These are phyloP conservation scores for Brassica carinata DNA, from an alignment of 345 rosid species.

Conservation along the genomic window DNA sequence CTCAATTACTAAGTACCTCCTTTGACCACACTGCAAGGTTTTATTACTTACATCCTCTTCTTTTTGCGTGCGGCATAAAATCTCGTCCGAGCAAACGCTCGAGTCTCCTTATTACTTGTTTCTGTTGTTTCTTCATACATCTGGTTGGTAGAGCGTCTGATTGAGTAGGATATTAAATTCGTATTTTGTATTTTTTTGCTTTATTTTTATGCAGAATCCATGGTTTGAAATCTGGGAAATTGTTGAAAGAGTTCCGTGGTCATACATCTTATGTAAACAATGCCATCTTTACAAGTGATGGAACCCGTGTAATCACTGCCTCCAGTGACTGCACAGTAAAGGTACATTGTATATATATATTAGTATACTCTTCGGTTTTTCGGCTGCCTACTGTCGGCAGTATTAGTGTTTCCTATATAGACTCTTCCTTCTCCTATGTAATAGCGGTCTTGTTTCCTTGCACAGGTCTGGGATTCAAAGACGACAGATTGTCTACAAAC, in stretches of 20 bases:
- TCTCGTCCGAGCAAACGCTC: slow-evolving; percentile 1
- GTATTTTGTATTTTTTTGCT: background rate
- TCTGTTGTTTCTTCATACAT: background rate
- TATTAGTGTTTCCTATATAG: slow-evolving; percentile 9
- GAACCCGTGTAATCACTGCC: slow-evolving; percentile 84
- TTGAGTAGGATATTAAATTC: background rate
- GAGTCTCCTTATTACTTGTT: background rate
- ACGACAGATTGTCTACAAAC: slow-evolving; percentile 94
- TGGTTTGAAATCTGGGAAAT: slow-evolving; percentile 94
- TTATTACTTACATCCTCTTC: slow-evolving; percentile 11
- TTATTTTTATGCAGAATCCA: slow-evolving; percentile 66
- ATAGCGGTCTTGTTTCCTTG: slow-evolving; percentile 21
- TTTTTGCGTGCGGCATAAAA: background rate
- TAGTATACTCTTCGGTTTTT: background rate
- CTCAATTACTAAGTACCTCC: slow-evolving; percentile 90
- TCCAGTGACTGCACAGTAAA: slow-evolving; percentile 83
- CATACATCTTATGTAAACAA: slow-evolving; percentile 76
- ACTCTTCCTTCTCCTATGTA: slow-evolving; percentile 9
- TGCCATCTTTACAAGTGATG: slow-evolving; percentile 92
- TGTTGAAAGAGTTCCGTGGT: slow-evolving; percentile 95
- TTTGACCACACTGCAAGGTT: slow-evolving; percentile 94
- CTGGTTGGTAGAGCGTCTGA: slow-evolving; percentile 3
- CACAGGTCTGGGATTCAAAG: slow-evolving; percentile 96
- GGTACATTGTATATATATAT: slow-evolving; percentile 23
- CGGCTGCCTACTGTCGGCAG: background rate